Percentiles rank a stretch among this genome's conserved stretches.
Conservation (phyloP, 345 rosid genomes). For the Rhodamnia argentea region DNA sequence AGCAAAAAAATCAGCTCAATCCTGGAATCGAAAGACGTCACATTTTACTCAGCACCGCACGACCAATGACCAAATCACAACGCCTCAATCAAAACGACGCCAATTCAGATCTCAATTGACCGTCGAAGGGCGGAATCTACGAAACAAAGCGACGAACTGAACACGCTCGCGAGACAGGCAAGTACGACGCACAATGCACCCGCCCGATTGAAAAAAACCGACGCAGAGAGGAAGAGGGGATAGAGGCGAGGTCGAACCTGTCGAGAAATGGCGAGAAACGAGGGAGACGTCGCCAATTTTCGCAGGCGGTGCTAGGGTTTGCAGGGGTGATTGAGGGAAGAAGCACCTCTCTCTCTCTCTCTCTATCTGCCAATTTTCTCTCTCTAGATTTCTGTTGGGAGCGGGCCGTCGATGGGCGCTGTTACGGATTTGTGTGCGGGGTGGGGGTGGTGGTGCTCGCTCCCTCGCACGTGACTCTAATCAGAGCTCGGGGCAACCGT, state of each 20-base stretch:
- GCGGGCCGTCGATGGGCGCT: neutral
- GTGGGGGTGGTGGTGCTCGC: neutral
- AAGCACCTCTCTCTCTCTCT: neutral
- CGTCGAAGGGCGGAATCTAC: neutral
- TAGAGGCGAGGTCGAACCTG: neutral
- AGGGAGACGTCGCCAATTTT: neutral
- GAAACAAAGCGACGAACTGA: neutral
- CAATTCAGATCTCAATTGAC: neutral
- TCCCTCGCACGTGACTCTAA: slow-evolving; percentile 16
- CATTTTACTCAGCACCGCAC: neutral
- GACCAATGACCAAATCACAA: neutral
- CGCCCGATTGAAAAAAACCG: neutral
- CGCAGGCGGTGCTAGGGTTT: slow-evolving; percentile 1
- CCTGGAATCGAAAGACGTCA: neutral
- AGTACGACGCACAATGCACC: neutral
- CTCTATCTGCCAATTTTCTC: neutral
- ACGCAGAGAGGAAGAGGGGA: neutral
- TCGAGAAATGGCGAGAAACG: neutral
- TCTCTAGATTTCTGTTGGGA: neutral
- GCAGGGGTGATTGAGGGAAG: neutral
- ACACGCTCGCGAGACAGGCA: neutral
- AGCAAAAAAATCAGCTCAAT: neutral
- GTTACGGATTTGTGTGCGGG: neutral
- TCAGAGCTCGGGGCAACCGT: neutral
- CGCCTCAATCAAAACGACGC: neutral